phyloP scores from a whole-genome alignment of 179 eudicot genomes.

The Patellifolia procumbens region DNA sequence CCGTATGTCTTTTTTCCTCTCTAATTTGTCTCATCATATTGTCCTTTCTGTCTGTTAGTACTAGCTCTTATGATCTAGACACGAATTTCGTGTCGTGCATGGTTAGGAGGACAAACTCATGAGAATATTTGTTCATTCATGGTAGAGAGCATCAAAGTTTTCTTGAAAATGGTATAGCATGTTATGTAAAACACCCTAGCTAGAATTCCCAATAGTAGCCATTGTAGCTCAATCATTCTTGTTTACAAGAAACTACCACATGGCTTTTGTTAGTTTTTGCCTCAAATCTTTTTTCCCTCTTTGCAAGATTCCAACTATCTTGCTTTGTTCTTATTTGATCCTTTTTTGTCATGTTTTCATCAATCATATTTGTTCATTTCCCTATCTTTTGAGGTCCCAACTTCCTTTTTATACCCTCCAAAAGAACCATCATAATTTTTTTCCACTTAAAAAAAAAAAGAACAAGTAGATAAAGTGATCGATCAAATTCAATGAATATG shows the following conservation, averaged over 20 bases:
- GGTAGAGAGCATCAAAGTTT: constrained; percentile 23
- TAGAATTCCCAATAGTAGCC: constrained; percentile 11
- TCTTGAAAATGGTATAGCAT: constrained; percentile 28
- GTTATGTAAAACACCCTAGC: constrained; percentile 18
- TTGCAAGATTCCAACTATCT: constrained; percentile 40
- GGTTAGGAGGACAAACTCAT: constrained; percentile 2
- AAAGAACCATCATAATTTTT: constrained; percentile 16
- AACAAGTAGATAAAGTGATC: constrained; percentile 22
- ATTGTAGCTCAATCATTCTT: constrained; percentile 31
- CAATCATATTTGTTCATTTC: constrained; percentile 30
- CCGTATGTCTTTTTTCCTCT: constrained; percentile 52
- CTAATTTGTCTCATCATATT: not conserved
- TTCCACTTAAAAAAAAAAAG: constrained; percentile 23
- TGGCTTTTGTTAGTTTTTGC: constrained; percentile 42
- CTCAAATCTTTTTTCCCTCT: constrained; percentile 22
- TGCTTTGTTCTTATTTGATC: constrained; percentile 32
- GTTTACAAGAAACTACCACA: constrained; percentile 26
- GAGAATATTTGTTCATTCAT: not conserved
- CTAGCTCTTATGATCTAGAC: not conserved
- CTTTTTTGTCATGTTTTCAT: constrained; percentile 43
- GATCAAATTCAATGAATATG: no score
- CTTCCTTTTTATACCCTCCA: constrained; percentile 33
- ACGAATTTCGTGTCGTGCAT: not conserved
- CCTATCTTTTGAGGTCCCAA: constrained; percentile 34
- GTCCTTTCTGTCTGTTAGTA: not conserved